Percentiles rank a stretch among this genome's conserved stretches.
phyloP scores from a whole-genome alignment of 805 yeast species.

The Candida awuae region DNA sequence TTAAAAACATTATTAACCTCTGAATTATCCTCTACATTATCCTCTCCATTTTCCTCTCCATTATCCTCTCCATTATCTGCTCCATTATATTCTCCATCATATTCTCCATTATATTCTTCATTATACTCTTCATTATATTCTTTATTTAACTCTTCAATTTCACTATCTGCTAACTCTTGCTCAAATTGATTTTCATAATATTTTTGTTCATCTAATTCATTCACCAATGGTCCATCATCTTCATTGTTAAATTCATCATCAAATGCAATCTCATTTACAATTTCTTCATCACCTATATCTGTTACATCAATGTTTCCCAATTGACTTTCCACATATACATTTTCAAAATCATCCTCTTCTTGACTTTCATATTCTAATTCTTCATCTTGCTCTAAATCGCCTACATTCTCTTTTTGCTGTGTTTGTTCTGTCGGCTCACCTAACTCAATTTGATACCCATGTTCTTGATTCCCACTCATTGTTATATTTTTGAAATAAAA shows the following conservation, averaged over 20 bases:
- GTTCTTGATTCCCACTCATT: too few species aligned
- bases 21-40: neutral
- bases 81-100: neutral
- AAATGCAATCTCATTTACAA: too few species aligned
- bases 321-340: conserved; percentile 3
- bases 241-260: too few species aligned
- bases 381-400: conserved; percentile 15
- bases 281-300: conserved; percentile 1
- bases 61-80: neutral
- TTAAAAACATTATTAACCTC: too few species aligned
- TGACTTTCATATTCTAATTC: conserved; percentile 28
- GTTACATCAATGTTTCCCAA: too few species aligned
- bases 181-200: conserved; percentile 1
- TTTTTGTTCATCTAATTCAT: neutral
- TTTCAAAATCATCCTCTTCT: conserved; percentile 17
- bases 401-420: neutral
- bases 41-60: neutral
- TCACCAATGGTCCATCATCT: neutral
- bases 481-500: too few species aligned
- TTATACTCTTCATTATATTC: too few species aligned
- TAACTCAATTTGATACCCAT: neutral
- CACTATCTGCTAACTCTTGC: too few species aligned
- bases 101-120: too few species aligned
- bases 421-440: neutral
- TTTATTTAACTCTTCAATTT: too few species aligned